These are phyloP conservation scores for Citrullus amarus DNA, from an alignment of 306 rosid genomes.

Conservation along the genomic window DNA sequence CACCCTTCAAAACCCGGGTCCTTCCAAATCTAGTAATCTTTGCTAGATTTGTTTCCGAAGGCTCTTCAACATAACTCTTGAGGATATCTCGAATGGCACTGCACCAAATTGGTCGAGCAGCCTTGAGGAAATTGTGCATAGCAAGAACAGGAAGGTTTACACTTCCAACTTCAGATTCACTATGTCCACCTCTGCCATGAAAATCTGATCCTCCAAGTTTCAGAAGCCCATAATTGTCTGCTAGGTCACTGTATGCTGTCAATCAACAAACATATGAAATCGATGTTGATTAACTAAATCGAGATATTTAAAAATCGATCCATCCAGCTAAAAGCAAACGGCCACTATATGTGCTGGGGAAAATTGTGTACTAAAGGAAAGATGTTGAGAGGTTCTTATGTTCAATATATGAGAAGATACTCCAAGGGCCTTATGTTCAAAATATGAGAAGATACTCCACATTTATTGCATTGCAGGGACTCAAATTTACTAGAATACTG, in stretches of 20 bases:
- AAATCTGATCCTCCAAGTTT: conserved; percentile 96
- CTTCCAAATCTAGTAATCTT: conserved; percentile 55
- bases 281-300: not conserved
- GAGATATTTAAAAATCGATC: not conserved
- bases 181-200: conserved; percentile 75
- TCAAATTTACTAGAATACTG: not conserved
- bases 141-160: conserved; percentile 77
- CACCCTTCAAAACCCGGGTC: conserved; percentile 35
- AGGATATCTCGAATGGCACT: conserved; percentile 51
- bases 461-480: not conserved
- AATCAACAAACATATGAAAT: conserved; percentile 9
- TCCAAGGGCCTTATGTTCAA: not conserved
- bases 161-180: conserved; percentile 82
- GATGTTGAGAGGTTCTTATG: not conserved
- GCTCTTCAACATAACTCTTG: conserved; percentile 58
- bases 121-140: conserved; percentile 60
- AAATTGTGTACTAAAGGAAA: not conserved
- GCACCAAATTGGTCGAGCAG: conserved; percentile 79
- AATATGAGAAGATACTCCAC: not conserved
- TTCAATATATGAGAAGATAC: not conserved
- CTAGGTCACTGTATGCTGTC: conserved; percentile 77
- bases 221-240: conserved; percentile 58
- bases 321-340: not conserved
- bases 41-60: conserved; percentile 61
- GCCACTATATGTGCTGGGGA: not conserved